Evolutionary conservation across 148 eudicot species (phyloP).

Genomic region (Silene conica): DNA sequence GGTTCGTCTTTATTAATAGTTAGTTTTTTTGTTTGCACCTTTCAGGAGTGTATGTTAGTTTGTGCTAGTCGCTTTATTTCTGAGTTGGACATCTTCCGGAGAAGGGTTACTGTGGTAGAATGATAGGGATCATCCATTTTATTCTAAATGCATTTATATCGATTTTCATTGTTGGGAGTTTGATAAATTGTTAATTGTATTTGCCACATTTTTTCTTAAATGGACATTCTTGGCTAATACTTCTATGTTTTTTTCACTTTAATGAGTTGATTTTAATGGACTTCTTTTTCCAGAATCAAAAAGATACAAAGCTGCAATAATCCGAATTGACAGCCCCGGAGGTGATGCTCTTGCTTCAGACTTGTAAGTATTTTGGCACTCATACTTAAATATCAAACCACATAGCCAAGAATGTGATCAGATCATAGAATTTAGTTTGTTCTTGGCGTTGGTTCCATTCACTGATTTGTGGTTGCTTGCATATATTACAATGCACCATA

Average conservation of each 20-base stretch:
- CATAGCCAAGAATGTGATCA: background rate
- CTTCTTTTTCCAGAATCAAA: conserved; percentile 57
- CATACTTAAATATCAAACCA: background rate
- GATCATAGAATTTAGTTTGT: background rate
- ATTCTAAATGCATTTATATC: no score
- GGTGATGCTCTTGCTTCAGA: conserved; percentile 99
- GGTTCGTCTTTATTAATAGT: conserved; percentile 35
- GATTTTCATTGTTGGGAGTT: no score
- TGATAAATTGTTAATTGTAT: background rate
- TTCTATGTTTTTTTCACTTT: no score
- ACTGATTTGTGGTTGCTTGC: background rate
- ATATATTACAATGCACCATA: background rate
- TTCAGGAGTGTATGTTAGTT: background rate
- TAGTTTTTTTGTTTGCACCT: background rate
- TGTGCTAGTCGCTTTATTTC: background rate
- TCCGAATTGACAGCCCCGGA: conserved; percentile 95
- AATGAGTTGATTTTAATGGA: background rate
- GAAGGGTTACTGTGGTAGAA: background rate
- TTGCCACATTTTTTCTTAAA: background rate
- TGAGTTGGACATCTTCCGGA: background rate
- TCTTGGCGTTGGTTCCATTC: background rate
- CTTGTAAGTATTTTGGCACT: conserved; percentile 59
- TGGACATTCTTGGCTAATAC: background rate
- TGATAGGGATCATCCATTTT: background rate
- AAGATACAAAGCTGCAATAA: conserved; percentile 71